Evolutionary conservation across 352 stramenopile species (phyloP), one percentile per base, ranked within the genome.

Genomic region (Pythium phragmitis): DNA sequence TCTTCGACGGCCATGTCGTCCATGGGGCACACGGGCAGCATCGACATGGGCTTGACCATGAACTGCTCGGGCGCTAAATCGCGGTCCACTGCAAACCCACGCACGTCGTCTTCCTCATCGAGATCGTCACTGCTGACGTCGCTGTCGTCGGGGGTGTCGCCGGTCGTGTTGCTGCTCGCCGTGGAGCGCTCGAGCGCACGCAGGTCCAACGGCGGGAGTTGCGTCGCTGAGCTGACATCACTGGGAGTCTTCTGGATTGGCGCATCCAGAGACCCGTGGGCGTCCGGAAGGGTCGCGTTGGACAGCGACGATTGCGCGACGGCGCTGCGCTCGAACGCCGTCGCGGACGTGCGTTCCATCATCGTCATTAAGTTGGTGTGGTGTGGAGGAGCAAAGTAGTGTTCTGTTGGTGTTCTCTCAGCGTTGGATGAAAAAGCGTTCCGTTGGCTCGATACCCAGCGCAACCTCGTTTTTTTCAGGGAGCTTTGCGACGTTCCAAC

Each of bases 1-100:
- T 93, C 85, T 57, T 93, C 85, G 7, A 93, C 69, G 7, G 73
- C 85, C 37, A 91, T 42, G 57, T 93, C 85, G 65, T 93, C 85
- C 8, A 89, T 66, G 2, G 85, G 85, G 48, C 85, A 93, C 23
- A 92, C 85, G 19, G 78, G 77, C 6, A 92, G 68, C 62, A 80
- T 71, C 43, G 74, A 80, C 84, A 93, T 93, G 14, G 84, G 82
- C 55, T 93, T 93, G 51, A 92, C 69, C 34, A 89, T 50, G 34
- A 81, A 87, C 11, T 71, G 48, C 28, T 58, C 58, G 4, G 30
- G 45, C 23, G 48, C 52, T 9, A 69, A 45, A 3, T 75, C 57
- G 13, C 51, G 65, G n/a, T 77, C 62, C 6, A 65, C 56, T 0
- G 37, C 69, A 12, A 66, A 74, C 42, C 65, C 39, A 7, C 72